Base-by-base conservation (phyloP, 1,139 yeast genomes). In the Saccharomyces hybrid region DNA sequence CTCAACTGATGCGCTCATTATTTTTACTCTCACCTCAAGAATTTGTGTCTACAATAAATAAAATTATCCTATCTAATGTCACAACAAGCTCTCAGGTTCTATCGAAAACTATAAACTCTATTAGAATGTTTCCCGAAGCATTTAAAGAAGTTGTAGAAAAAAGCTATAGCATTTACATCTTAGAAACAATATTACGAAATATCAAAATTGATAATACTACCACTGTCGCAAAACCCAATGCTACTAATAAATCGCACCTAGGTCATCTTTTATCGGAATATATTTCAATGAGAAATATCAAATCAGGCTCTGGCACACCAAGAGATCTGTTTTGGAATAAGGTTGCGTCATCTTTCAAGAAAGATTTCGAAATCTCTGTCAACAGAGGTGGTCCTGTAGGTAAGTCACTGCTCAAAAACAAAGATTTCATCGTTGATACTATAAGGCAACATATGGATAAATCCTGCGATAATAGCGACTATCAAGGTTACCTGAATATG, bases 331-430 rank as follows among this genome's bases (percentile, higher is more conserved):
- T 53, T 63, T 82, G 86, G 85, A 71, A 73, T 51, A 80, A 78
- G 52, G 66, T 81, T 2, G 78, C 84, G 0, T 64, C 70, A 6
- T 77, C 73, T 31, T 80, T 84, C 59, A 87, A 84, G 64, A 78
- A 78, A 49, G 81, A 78, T 54, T 76, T 88, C 38, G 83, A 79
- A 13, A 84, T 84, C 5, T 82, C 89, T 1, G 76, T 83, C 71
- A 76, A 78, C 7, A 78, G 87, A 63, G 95, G 95, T 50, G 95
- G 96, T 0, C 91, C 93, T 2, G 84, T 85, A 7, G 88, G 90
- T 0, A 83, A 84, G 64, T 79, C 82, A 56, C 70, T 88, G 61
- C 70, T 74, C 5, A 76, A 80, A 56, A 74, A 77, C 50, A 75
- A 77, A 11, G 78, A 77, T 0, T 58, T 64, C 26, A 75, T 86